Evolutionary conservation across 345 rosid genomes (phyloP), one percentile per base, ranked within the genome.

Genomic region (Aquilaria malaccensis): DNA sequence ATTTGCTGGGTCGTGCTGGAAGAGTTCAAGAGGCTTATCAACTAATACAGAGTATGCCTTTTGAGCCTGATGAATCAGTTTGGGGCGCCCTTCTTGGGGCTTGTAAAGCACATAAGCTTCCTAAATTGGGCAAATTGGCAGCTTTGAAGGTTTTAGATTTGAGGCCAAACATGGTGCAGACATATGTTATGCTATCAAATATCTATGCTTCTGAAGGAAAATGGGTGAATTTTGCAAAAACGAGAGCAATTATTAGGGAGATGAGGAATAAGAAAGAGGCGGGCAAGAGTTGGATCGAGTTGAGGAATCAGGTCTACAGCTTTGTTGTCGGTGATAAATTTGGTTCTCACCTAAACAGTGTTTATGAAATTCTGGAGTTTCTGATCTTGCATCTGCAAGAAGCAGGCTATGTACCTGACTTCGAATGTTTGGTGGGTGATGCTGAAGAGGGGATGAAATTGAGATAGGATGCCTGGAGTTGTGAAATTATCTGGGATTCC

Each of bases 1-100:
- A 90, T 83, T 79, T 94, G 77, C 81, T 90, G 57, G 89, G 96
- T 56, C 86, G 96, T 53, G 89, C 92, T 59, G 96, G 99, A 73
- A 88, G 86, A 69, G 79, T 90, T 15, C 76, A 72, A 53, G 99
- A 94, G 72, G 95, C 97, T 50, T 84, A 86, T 75, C 81, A 69
- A 49, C 65, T 87, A 61, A 84, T 94, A 46, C 74, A 77, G 56
- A 77, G 59, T 56, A 90, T 85, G 96, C 96, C 95, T 3, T 86
- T 83, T 67, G 68, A 70, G 52, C 83, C 96, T 7, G 85, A 85
- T 22, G 97, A 87, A 70, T 79, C 87, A n/a, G 79, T 92, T 5
- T 94, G 95, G 96, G 85, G 87, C 53, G 82, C 96, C 10, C 81
- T 94, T 58, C 81, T 94, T 9, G 86, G 87, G 45, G 99, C 95